Percentiles rank a stretch among this genome's conserved stretches.
phyloP scores from a whole-genome alignment of 2,329 filamentous ascomycete species.

The Ophiostoma populinum region DNA sequence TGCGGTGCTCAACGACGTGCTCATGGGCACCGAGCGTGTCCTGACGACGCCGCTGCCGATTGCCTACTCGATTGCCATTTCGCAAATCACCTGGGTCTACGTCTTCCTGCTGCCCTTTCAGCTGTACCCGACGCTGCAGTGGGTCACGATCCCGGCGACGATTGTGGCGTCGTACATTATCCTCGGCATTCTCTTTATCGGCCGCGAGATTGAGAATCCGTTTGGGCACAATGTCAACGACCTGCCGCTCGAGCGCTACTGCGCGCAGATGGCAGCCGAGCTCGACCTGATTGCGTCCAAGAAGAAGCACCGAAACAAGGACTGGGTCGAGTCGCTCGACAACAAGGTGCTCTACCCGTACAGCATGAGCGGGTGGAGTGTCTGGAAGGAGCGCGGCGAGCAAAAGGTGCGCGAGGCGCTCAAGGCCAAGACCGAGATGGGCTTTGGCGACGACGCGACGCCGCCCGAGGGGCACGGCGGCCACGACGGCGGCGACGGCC shows the following conservation, averaged over 20 bases:
- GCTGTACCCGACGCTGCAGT: slow-evolving; percentile 39
- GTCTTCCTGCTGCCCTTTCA: slow-evolving; percentile 58
- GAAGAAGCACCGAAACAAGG: slow-evolving; percentile 29
- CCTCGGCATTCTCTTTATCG: slow-evolving; percentile 48
- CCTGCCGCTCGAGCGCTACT: slow-evolving; percentile 46
- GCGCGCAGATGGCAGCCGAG: slow-evolving; percentile 44
- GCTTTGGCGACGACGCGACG: background rate
- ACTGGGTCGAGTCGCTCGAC: slow-evolving; percentile 27
- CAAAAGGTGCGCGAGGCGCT: slow-evolving; percentile 27
- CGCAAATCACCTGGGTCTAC: slow-evolving; percentile 64
- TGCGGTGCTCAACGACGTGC: slow-evolving; percentile 42
- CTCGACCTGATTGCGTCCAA: slow-evolving; percentile 44
- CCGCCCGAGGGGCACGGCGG: background rate
- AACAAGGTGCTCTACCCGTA: slow-evolving; percentile 25
- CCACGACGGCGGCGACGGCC: background rate
- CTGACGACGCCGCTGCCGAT: slow-evolving; percentile 55
- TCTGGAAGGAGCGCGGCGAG: slow-evolving; percentile 30
- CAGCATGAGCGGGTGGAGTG: slow-evolving; percentile 26
- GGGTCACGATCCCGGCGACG: slow-evolving; percentile 54
- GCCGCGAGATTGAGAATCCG: slow-evolving; percentile 52
- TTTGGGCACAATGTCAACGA: slow-evolving; percentile 55
- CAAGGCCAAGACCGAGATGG: slow-evolving; percentile 7
- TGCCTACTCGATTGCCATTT: slow-evolving; percentile 59
- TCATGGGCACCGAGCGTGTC: slow-evolving; percentile 50
- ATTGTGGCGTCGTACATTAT: slow-evolving; percentile 55